Base-by-base conservation (phyloP, 352 stramenopile species). In the Pythium scleroteichum region DNA sequence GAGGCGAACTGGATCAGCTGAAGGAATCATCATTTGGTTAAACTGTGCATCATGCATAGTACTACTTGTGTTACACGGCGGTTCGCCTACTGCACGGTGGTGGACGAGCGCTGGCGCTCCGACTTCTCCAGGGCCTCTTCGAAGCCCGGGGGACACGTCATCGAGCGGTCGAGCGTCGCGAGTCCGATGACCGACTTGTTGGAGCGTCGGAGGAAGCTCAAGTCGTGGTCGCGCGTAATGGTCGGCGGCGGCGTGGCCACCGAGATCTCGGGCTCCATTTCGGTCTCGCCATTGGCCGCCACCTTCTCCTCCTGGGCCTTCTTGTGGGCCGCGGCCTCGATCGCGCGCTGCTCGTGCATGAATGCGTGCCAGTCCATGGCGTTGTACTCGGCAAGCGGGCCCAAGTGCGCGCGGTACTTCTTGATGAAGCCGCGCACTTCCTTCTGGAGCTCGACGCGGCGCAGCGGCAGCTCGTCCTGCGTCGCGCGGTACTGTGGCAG, bases 361-460 rank as follows among this genome's bases (percentile, higher is more conserved):
- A 87, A 95, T 57, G 83, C 77, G 45, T 75, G 84, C 85, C 85
- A 95, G 67, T 95, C 85, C 38, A 95, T 76, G 50, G 85, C 82
- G 50, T 82, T 78, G 4, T 77, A 69, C 48, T 91, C 80, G 3
- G 79, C 80, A 16, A 95, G 68, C 46, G 85, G 81, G 16, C 85
- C 85, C 8, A 95, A 58, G 13, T 78, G 50, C 23, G 56, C 27
- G 16, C 75, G 66, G 61, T 92, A 90, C 58, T 92, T 93, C 26
- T 78, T 81, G 39, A 95, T 84, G 47, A 95, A 93, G 3, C 71
- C 67, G 8, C 84, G 86, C 41, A 93, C 76, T 55, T 92, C 77
- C 52, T 82, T 87, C 50, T 95, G 86, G 24, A 95, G 55, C 47
- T 79, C 71, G 9, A 79, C 70, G 33, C 85, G 85, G 20, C 82